A percentile compares a stretch with the other conserved stretches of the same genome.
Evolutionary conservation across 345 rosid species (phyloP).

Genomic region (Cardamine resedifolia): DNA sequence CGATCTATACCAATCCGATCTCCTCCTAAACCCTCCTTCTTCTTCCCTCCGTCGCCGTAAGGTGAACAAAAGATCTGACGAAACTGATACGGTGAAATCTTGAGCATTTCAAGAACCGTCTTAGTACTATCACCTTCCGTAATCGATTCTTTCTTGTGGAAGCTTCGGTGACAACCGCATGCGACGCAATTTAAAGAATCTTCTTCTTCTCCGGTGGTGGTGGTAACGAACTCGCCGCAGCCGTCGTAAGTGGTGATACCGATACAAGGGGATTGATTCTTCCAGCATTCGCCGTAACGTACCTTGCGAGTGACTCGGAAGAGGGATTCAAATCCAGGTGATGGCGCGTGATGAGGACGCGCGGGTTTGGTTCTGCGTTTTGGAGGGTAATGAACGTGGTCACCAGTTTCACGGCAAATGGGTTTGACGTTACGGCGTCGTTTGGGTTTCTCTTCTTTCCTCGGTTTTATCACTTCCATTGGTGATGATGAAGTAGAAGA

Average conservation of each 20-base stretch:
- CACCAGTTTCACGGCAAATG: constrained; percentile 32
- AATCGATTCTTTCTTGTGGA: constrained; percentile 1
- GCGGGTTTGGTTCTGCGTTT: not conserved
- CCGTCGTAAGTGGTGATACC: constrained; percentile 27
- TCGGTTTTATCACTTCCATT: constrained; percentile 18
- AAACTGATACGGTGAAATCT: not conserved
- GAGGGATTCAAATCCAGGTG: not conserved
- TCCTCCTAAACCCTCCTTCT: not conserved
- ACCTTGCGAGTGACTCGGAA: not conserved
- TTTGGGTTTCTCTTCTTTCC: not conserved
- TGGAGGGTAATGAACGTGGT: constrained; percentile 30
- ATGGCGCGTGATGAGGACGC: constrained; percentile 14
- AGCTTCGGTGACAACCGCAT: constrained; percentile 29
- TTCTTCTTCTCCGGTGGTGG: not conserved
- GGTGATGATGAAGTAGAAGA: not conserved
- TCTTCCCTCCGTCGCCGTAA: constrained; percentile 6
- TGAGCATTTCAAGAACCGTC: constrained; percentile 18
- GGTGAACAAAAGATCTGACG: constrained; percentile 32
- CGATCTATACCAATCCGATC: not conserved
- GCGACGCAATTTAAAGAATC: constrained; percentile 8
- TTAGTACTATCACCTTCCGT: not conserved
- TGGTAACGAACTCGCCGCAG: constrained; percentile 33
- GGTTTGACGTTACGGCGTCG: not conserved
- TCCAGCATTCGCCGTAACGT: constrained; percentile 26
- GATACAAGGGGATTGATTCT: constrained; percentile 19